Conservation (phyloP, 176 grass and related monocot species). For the Bromus sterilis region DNA sequence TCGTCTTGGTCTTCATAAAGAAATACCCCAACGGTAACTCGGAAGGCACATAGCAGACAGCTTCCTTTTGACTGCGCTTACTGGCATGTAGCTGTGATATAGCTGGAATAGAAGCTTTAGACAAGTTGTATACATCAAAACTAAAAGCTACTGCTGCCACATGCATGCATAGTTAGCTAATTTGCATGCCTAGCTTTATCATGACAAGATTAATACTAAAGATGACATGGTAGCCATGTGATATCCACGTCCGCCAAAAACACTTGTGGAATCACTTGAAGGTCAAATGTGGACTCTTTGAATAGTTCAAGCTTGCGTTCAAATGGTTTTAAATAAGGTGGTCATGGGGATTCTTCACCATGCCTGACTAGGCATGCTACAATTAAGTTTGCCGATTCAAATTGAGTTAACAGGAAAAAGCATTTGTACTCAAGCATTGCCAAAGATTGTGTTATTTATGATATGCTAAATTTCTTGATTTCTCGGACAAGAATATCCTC, state of each 20-base stretch:
- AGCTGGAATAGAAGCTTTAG: neutral
- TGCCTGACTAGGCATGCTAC: neutral
- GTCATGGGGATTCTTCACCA: neutral
- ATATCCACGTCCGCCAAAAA: neutral
- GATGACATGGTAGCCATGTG: neutral
- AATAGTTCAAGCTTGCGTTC: neutral
- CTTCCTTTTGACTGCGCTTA: neutral
- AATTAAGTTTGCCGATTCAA: neutral
- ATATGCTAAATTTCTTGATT: conserved; percentile 7
- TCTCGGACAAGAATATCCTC: neutral
- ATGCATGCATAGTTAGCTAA: neutral
- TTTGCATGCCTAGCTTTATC: neutral
- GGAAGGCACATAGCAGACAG: too few relatives aligned
- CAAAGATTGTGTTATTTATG: neutral
- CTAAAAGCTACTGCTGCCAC: neutral
- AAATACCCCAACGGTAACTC: too few relatives aligned
- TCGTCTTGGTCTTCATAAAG: too few relatives aligned
- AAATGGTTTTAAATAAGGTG: neutral
- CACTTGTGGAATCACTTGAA: neutral
- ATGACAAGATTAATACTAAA: neutral
- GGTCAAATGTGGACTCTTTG: neutral
- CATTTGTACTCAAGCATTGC: neutral
- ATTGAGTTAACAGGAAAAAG: neutral
- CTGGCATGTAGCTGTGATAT: neutral
- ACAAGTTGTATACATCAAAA: neutral